These are phyloP conservation scores for Salvia splendens DNA, from an alignment of 257 asterid species.

Conservation along the genomic window DNA sequence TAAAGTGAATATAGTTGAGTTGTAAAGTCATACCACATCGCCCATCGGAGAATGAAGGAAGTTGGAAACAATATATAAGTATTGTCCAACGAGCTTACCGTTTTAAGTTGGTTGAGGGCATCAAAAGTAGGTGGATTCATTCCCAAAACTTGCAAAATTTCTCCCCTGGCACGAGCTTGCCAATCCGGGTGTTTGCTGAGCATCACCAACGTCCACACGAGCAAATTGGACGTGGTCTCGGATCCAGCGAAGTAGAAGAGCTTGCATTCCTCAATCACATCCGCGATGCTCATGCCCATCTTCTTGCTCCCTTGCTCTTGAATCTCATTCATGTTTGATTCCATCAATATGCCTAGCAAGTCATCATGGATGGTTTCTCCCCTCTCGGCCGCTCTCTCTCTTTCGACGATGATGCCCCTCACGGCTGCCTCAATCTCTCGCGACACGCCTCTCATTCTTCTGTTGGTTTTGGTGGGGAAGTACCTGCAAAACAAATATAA, in stretches of 20 bases:
- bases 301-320: conserved; percentile 37
- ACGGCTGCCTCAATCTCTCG: conserved; percentile 23
- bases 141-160: conserved; percentile 36
- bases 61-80: no score
- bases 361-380: conserved; percentile 30
- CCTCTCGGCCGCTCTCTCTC: conserved; percentile 29
- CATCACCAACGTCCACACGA: conserved; percentile 44
- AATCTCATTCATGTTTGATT: conserved; percentile 31
- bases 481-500: conserved; percentile 20
- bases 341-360: conserved; percentile 38
- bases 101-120: conserved; percentile 40
- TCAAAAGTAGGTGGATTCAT: conserved; percentile 30
- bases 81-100: no score
- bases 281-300: conserved; percentile 39
- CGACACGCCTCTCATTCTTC: conserved; percentile 23
- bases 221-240: conserved; percentile 38
- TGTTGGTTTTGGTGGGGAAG: conserved; percentile 39
- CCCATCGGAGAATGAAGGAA: no score
- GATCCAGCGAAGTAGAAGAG: conserved; percentile 45
- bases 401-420: conserved; percentile 28
- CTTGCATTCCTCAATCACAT: conserved; percentile 44
- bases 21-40: no score
- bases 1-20: no score
- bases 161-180: conserved; percentile 45
- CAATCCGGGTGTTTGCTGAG: conserved; percentile 41